These are phyloP conservation scores for Neofusicoccum cordaticola DNA, from an alignment of 2,329 filamentous ascomycete genomes.

Conservation along the genomic window DNA sequence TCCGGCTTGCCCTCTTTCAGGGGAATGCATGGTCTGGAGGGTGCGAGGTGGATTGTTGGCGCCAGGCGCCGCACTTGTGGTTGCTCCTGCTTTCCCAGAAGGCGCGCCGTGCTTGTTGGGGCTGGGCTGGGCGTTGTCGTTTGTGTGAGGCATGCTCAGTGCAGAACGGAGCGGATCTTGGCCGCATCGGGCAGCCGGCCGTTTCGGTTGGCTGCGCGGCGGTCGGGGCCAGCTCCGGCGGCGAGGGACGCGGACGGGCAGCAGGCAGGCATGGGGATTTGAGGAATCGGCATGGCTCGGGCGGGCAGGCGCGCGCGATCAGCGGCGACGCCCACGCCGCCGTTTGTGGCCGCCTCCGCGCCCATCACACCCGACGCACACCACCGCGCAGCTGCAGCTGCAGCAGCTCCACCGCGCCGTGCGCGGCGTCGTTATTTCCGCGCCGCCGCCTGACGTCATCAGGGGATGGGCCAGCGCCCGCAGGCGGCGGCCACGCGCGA, in stretches of 20 bases:
- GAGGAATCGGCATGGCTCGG: not conserved
- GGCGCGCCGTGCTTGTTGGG: not conserved
- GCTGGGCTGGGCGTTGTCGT: not conserved
- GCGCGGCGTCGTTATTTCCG: not conserved
- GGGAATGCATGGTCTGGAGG: not conserved
- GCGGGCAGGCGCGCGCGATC: no score
- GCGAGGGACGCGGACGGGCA: no score
- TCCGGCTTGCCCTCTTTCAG: not conserved
- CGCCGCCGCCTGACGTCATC: not conserved
- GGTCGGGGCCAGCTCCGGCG: slow-evolving; percentile 10
- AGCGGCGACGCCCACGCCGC: no score
- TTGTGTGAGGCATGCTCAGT: not conserved
- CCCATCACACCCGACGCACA: not conserved
- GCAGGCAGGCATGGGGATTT: not conserved
- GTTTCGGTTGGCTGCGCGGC: not conserved
- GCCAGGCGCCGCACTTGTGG: no score
- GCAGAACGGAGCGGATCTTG: not conserved
- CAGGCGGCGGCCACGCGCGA: not conserved
- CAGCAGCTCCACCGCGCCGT: not conserved
- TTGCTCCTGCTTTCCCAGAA: not conserved
- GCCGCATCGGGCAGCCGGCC: not conserved
- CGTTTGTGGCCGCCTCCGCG: not conserved
- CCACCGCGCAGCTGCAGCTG: not conserved
- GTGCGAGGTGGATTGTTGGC: not conserved
- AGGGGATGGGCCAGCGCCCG: not conserved